Base-by-base conservation (phyloP, 495 filamentous ascomycete genomes). In the Talaromyces wortmannii region DNA sequence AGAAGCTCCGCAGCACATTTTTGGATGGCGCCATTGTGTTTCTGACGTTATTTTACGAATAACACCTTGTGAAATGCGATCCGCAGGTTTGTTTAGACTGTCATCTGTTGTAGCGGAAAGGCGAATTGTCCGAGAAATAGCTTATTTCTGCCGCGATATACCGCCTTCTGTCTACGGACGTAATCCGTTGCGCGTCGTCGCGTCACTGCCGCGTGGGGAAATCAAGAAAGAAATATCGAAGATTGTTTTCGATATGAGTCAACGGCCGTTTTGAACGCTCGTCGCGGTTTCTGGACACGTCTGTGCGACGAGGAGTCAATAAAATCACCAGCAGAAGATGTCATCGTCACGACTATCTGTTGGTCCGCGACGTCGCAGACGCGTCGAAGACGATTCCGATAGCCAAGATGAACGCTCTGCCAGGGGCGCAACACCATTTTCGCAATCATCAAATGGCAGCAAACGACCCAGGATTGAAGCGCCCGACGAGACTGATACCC, bases 381-480 rank as follows among this genome's bases (percentile, higher is more conserved):
- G 61, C 31, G 52, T 45, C 5, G 65, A 68, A 17, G 52, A 55
- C 13, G 61, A 60, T 17, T 60, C 63, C 30, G 59, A 67, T 11
- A 65, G 69, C 13, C 53, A 54, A n/a, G 61, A 70, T 48, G 62
- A 63, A 11, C 43, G 53, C 31, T 56, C 62, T 7, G 63, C 67
- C 5, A 53, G 15, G 15, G 57, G 63, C 12, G 58, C 61, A 10
- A 58, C 68, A 13, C 59, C 62, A n/a, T 42, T 50, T 32, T 59
- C 62, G 13, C 59, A 64, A 29, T 33, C 60, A 13, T 56, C 58
- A 10, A 60, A 31, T 31, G 63, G 51, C 55, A 65, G 57, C 60
- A 77, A 77, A 55, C 69, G 73, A 32, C 55, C 57, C 47, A 68
- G 72, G 40, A 44, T 72, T 29, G 61, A 58, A 56, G 48, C 59